Evolutionary conservation across 768 basidiomycete species (phyloP).

Genomic region (Cystoderma amianthinum): DNA sequence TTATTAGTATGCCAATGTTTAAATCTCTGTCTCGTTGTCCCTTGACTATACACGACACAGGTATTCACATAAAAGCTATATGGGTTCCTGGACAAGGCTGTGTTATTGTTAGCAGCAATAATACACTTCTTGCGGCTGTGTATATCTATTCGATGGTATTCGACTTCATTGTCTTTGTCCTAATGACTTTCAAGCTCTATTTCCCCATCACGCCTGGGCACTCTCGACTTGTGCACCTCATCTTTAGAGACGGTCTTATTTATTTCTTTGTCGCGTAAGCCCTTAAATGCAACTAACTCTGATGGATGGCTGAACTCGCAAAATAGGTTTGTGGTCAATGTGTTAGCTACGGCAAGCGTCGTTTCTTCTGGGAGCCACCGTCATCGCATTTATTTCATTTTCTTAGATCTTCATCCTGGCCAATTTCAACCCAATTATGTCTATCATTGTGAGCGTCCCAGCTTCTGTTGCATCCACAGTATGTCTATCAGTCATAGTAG

Average conservation of each 20-base stretch:
- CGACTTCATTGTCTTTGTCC: constrained; percentile 53
- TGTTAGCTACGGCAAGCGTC: not conserved
- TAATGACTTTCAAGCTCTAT: constrained; percentile 58
- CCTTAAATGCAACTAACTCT: not conserved
- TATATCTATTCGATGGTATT: constrained; percentile 75
- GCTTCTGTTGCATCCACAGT: constrained; percentile 55
- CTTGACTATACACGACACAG: constrained; percentile 18
- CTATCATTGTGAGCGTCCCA: constrained; percentile 54
- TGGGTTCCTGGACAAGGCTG: constrained; percentile 48
- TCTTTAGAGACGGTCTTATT: constrained; percentile 68
- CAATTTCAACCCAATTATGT: constrained; percentile 51
- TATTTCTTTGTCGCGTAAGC: constrained; percentile 68
- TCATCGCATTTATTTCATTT: constrained; percentile 1
- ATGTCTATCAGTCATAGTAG: constrained; percentile 6
- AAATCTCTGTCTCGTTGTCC: not conserved
- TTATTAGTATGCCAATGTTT: constrained; percentile 42
- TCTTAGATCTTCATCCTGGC: constrained; percentile 41
- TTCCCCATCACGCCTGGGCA: constrained; percentile 30
- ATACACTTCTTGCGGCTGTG: constrained; percentile 49
- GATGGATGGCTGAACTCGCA: not conserved
- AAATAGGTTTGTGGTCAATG: not conserved
- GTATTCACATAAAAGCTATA: constrained; percentile 50
- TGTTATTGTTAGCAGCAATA: constrained; percentile 52
- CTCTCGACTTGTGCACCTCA: constrained; percentile 53
- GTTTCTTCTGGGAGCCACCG: not conserved